phyloP scores from a whole-genome alignment of 345 rosid genomes.

The Populus alba region DNA sequence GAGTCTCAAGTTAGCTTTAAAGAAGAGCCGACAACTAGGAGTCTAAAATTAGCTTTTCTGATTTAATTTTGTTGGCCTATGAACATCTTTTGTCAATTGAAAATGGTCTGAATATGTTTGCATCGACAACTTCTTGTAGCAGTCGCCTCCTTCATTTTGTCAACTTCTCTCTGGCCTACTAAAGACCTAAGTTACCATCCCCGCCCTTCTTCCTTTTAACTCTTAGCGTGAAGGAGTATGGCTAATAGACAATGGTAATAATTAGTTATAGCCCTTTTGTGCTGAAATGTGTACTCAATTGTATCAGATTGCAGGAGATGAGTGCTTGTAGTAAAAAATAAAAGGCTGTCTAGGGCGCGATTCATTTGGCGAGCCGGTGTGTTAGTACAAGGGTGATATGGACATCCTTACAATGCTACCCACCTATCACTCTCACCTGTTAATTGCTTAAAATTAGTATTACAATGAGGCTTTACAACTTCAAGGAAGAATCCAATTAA shows the following conservation, averaged over 20 bases:
- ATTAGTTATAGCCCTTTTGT: no score
- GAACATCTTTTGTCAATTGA: neutral
- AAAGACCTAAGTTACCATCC: no score
- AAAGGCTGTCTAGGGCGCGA: no score
- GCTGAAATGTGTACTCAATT: no score
- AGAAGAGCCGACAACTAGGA: neutral
- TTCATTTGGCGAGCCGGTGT: neutral
- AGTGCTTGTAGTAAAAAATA: no score
- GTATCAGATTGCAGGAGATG: no score
- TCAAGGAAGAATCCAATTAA: constrained; percentile 19
- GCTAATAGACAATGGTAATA: no score
- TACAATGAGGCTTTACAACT: neutral
- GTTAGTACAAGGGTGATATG: neutral
- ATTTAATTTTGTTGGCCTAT: neutral
- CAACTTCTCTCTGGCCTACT: neutral
- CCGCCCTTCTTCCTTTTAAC: no score
- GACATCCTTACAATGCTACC: neutral
- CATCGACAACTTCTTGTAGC: neutral
- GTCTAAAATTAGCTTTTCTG: neutral
- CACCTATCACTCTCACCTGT: neutral
- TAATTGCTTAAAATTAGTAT: neutral
- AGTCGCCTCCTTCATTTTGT: neutral
- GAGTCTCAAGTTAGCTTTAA: neutral
- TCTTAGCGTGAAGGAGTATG: no score
- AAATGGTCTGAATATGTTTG: neutral